Conservation (phyloP, 441 rosid species). For the Breynia disticha region DNA sequence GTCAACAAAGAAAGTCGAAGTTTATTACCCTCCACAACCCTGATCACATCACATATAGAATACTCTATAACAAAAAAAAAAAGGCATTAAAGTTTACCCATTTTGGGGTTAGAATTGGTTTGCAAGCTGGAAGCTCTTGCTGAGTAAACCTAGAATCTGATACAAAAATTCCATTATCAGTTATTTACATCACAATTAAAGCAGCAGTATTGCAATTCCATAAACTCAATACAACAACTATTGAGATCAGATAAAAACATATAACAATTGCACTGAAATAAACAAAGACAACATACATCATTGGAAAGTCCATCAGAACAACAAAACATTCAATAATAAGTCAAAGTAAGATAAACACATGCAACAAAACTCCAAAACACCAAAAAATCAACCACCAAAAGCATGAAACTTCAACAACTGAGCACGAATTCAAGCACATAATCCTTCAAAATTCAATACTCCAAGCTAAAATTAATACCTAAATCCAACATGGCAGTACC, state of each 20-base stretch:
- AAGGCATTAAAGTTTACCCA: slow-evolving; percentile 45
- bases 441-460: neutral
- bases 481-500: neutral
- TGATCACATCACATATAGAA: neutral
- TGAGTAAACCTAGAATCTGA: slow-evolving; percentile 93
- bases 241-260: neutral
- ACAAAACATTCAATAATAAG: neutral
- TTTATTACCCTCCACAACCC: neutral
- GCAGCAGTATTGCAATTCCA: too few relatives aligned
- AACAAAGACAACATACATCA: too few relatives aligned
- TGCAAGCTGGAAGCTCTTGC: slow-evolving; percentile 98
- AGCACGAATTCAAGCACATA: neutral
- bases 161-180: slow-evolving; percentile 5
- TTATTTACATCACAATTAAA: too few relatives aligned
- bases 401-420: neutral
- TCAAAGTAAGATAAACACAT: neutral
- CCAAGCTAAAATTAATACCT: neutral
- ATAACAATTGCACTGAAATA: too few relatives aligned
- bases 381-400: neutral
- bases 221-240: neutral
- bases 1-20: slow-evolving; percentile 11
- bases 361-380: neutral
- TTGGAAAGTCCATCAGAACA: too few relatives aligned
- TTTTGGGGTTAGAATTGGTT: slow-evolving; percentile 90
- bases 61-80: neutral